Evolutionary conservation across 164 flowering plant species (phyloP).

Genomic region (Liquidambar formosana): DNA sequence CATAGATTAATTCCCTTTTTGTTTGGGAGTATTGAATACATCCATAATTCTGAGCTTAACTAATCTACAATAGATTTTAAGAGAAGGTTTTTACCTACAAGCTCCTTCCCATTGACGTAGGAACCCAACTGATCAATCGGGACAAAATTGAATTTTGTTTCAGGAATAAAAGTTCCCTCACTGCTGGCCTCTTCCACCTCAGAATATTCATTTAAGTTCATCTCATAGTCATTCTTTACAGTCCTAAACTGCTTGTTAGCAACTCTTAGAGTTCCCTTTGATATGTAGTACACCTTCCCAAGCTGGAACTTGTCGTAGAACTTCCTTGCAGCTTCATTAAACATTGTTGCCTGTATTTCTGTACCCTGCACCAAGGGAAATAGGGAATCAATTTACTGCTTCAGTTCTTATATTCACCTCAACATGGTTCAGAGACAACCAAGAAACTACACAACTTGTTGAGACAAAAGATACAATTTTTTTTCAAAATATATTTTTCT

Average conservation of each 20-base stretch:
- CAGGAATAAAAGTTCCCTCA: slow-evolving; percentile 70
- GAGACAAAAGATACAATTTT: too few relatives aligned
- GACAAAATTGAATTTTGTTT: slow-evolving; percentile 74
- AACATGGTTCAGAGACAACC: too few relatives aligned
- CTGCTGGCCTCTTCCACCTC: slow-evolving; percentile 81
- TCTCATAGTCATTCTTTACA: slow-evolving; percentile 93
- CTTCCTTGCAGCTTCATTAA: slow-evolving; percentile 87
- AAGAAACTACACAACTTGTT: too few relatives aligned
- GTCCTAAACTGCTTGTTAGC: slow-evolving; percentile 93
- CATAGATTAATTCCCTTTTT: too few relatives aligned
- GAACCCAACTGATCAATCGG: slow-evolving; percentile 80
- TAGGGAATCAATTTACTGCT: neutral
- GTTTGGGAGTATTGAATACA: too few relatives aligned
- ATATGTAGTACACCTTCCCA: slow-evolving; percentile 91
- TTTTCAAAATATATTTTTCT: too few relatives aligned
- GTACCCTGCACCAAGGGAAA: slow-evolving; percentile 73
- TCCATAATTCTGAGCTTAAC: too few relatives aligned
- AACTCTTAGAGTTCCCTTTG: slow-evolving; percentile 72
- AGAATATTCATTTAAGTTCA: slow-evolving; percentile 88
- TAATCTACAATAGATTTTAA: neutral
- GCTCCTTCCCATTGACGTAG: slow-evolving; percentile 72
- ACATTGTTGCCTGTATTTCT: slow-evolving; percentile 97
- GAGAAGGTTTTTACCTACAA: slow-evolving; percentile 58
- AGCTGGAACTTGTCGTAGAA: slow-evolving; percentile 69
- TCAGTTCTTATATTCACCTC: too few relatives aligned